Percentiles rank a stretch among this genome's conserved stretches.
These are phyloP conservation scores for Suillus alpinus DNA, from an alignment of 768 basidiomycete species.

Conservation along the genomic window DNA sequence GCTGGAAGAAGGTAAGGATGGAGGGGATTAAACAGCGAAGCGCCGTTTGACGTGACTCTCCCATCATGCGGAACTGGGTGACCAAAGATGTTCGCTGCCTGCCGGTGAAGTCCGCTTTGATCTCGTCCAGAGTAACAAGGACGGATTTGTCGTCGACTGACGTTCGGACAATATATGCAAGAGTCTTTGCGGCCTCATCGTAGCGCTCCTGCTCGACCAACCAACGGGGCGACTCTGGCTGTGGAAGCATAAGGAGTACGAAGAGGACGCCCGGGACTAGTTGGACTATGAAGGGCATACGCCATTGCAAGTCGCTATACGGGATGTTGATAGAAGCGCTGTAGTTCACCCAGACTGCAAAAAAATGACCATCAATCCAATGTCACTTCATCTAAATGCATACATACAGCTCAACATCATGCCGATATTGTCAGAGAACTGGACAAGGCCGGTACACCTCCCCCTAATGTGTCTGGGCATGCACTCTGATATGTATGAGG, in stretches of 20 bases:
- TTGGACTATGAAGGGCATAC: constrained; percentile 45
- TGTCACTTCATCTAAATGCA: not conserved
- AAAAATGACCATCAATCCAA: not conserved
- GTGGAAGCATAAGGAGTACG: constrained; percentile 37
- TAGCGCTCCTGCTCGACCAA: constrained; percentile 43
- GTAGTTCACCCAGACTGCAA: constrained; percentile 43
- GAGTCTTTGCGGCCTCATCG: constrained; percentile 33
- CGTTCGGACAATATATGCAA: constrained; percentile 33
- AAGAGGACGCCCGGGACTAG: constrained; percentile 47
- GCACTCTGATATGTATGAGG: constrained; percentile 45
- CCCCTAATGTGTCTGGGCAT: constrained; percentile 42
- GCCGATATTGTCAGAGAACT: constrained; percentile 23
- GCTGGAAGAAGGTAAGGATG: constrained; percentile 41
- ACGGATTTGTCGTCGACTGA: constrained; percentile 32
- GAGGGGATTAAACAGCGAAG: constrained; percentile 41
- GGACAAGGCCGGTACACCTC: constrained; percentile 41
- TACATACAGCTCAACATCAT: constrained; percentile 26
- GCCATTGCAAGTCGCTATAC: constrained; percentile 41
- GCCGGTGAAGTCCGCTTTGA: constrained; percentile 41
- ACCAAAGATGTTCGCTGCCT: constrained; percentile 30
- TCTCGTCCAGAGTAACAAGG: constrained; percentile 37
- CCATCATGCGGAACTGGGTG: constrained; percentile 37
- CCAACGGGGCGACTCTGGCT: constrained; percentile 50
- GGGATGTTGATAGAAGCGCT: constrained; percentile 34
- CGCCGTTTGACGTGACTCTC: constrained; percentile 33